Base-by-base conservation (phyloP, 2,329 filamentous ascomycete species). In the Botrytis fragariae region DNA sequence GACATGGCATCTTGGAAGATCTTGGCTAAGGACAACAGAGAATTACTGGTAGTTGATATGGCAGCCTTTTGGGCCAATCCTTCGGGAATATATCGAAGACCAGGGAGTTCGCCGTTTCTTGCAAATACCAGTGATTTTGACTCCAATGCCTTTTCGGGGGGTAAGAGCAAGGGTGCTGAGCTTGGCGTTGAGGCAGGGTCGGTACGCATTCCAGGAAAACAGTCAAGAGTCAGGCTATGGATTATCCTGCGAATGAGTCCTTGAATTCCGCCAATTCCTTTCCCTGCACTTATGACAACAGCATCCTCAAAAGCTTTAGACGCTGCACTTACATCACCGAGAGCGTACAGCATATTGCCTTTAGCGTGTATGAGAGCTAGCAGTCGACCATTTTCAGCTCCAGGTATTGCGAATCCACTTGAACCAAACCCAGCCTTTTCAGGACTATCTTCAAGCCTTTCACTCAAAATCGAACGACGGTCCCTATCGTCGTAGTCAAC, bases 1-100 rank as follows among this genome's bases (percentile, higher is more conserved):
- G 95, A 94, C 89, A 98, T 95, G 44, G 93, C 91, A 83, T 99
- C 96, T 82, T 99, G 96, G 76, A 97, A 97, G 51, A 99, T 99
- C 82, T 99, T 99, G 35, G 96, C 96, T 59, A 99, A 85, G 0
- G 96, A 99, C 2, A 99, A 86, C 29, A 99, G 85, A 0, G 95
- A 97, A 81, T 99, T 99, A 82, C 96, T 98, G 0, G 95, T 98
- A 0, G 95, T 98, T 20, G 95, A 94, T 37, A 97, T 87, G 3
- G 94, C 95, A 10, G 94, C 93, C 79, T 91, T 93, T 77, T 90
- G 90, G 25, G 93, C 89, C 61, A 91, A 85, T 18, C 91, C 91
- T 62, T 93, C 90, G 1, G 90, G 84, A 4, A 97, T 88, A 81
- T 90, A 88, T 71, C 87, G 87, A 18, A 99, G 85, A 0, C 96